Evolutionary conservation across 148 eudicot genomes (phyloP).

Genomic region (Rheum nobile): DNA sequence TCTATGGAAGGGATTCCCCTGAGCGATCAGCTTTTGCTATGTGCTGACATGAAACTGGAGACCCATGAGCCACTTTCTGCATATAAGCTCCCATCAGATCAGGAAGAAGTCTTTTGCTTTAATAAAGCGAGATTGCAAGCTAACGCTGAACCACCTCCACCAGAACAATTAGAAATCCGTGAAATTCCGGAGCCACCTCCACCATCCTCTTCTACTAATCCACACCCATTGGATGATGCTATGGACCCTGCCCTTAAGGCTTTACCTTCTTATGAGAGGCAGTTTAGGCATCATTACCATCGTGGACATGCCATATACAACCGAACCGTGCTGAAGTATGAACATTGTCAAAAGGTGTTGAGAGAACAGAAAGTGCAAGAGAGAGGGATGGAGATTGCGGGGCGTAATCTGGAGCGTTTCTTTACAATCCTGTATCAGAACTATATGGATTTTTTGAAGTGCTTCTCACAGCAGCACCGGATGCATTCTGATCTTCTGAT

Average conservation of each 20-base stretch:
- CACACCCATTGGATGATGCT: slow-evolving; percentile 83
- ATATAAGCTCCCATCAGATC: slow-evolving; percentile 72
- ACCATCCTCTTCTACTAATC: slow-evolving; percentile 36
- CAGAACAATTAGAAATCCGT: slow-evolving; percentile 43
- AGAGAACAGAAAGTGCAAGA: slow-evolving; percentile 87
- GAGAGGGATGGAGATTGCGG: slow-evolving; percentile 86
- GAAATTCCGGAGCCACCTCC: slow-evolving; percentile 44
- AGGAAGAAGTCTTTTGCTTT: slow-evolving; percentile 63
- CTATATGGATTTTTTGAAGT: slow-evolving; percentile 64
- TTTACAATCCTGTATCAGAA: slow-evolving; percentile 65
- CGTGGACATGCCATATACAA: slow-evolving; percentile 61
- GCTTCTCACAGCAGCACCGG: slow-evolving; percentile 56
- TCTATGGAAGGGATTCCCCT: slow-evolving; percentile 49
- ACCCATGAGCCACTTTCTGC: slow-evolving; percentile 46
- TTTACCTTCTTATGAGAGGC: slow-evolving; percentile 84
- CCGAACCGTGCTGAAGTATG: slow-evolving; percentile 35
- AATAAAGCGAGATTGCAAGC: slow-evolving; percentile 74
- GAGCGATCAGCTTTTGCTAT: slow-evolving; percentile 78
- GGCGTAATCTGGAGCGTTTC: slow-evolving; percentile 70
- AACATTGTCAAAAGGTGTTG: slow-evolving; percentile 50
- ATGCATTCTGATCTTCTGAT: slow-evolving; percentile 54
- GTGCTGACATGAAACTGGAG: slow-evolving; percentile 78
- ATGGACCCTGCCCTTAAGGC: slow-evolving; percentile 90
- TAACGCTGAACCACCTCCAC: slow-evolving; percentile 57
- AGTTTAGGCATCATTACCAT: slow-evolving; percentile 83